A percentile compares a stretch with the other conserved stretches of the same genome.
Conservation (phyloP, 768 basidiomycete species). For the Pleurotus ostreatus region DNA sequence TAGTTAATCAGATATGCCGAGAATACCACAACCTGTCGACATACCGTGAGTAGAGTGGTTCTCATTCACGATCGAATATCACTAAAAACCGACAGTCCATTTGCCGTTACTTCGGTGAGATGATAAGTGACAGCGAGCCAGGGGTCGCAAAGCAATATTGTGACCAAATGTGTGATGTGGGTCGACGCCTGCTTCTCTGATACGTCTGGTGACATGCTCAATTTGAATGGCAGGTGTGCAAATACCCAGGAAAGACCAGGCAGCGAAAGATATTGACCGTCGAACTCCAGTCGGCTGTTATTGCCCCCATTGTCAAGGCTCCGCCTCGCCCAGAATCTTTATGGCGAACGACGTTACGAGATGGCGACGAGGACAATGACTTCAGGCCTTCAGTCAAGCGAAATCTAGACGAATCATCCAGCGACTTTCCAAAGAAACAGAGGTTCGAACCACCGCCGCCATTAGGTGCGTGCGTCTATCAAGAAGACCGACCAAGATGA, state of each 20-base stretch:
- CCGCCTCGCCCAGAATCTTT: neutral
- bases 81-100: constrained; percentile 43
- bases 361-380: constrained; percentile 2
- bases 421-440: constrained; percentile 7
- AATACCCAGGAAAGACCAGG: constrained; percentile 65
- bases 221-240: constrained; percentile 57
- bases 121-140: constrained; percentile 44
- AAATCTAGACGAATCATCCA: neutral
- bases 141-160: constrained; percentile 51
- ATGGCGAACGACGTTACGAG: constrained; percentile 6
- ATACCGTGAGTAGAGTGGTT: constrained; percentile 48
- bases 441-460: constrained; percentile 27
- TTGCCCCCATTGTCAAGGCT: neutral
- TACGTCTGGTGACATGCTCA: neutral
- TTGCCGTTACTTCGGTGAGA: constrained; percentile 80
- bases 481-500: neutral
- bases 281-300: constrained; percentile 4
- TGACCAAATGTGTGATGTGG: constrained; percentile 77
- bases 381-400: neutral
- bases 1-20: constrained; percentile 53
- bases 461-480: constrained; percentile 23
- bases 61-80: neutral
- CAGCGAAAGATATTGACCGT: constrained; percentile 28
- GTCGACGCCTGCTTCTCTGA: constrained; percentile 15
- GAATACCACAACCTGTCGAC: constrained; percentile 55